Conservation (phyloP, 257 asterid genomes). For the Sherardia arvensis region DNA sequence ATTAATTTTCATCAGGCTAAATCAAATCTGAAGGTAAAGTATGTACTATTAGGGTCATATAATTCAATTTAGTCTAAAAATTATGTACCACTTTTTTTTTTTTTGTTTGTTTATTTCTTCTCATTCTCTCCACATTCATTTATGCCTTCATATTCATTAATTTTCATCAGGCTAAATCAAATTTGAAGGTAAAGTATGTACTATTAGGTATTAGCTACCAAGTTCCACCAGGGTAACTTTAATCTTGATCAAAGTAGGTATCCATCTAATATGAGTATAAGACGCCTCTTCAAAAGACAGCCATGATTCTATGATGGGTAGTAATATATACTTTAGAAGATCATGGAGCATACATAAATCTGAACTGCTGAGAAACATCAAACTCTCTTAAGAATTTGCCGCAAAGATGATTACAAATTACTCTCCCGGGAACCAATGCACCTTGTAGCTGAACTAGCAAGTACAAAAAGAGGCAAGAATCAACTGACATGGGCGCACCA, state of each 20-base stretch:
- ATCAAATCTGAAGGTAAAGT: background rate
- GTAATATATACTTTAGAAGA: background rate
- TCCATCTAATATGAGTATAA: background rate
- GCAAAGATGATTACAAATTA: background rate
- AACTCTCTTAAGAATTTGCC: background rate
- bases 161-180: background rate
- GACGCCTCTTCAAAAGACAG: background rate
- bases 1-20: background rate
- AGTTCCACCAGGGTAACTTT: background rate
- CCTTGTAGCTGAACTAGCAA: background rate
- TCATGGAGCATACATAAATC: background rate
- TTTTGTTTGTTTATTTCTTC: too few species aligned
- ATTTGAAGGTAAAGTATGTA: background rate
- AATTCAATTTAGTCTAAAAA: too few species aligned
- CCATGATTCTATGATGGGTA: background rate
- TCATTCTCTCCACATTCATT: background rate
- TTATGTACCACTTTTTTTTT: too few species aligned
- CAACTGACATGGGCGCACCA: conserved; percentile 1
- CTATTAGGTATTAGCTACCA: background rate
- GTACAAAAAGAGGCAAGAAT: background rate
- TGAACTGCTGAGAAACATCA: background rate
- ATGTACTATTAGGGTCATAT: background rate
- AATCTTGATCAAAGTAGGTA: background rate
- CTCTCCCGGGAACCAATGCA: conserved; percentile 2
- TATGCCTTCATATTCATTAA: background rate